Percentiles rank a stretch among this genome's conserved stretches.
These are phyloP conservation scores for Magnaporthiopsis rhizophila DNA, from an alignment of 2,329 filamentous ascomycete genomes.

Conservation along the genomic window DNA sequence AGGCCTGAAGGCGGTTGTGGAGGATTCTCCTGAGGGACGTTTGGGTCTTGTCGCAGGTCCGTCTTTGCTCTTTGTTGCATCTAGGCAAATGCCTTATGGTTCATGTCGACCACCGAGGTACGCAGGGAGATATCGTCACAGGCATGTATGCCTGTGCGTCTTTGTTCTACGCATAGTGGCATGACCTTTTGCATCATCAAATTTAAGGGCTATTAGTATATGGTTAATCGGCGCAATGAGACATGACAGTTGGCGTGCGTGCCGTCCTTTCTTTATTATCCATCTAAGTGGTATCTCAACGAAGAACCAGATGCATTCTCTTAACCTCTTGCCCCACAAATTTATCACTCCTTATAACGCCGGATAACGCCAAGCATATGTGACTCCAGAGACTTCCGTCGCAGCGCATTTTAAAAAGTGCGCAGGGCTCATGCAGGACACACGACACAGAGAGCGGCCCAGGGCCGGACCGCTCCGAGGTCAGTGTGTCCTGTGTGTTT, in stretches of 20 bases:
- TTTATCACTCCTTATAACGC: background rate
- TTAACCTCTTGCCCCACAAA: background rate
- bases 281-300: background rate
- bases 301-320: background rate
- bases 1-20: background rate
- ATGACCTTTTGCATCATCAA: background rate
- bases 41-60: background rate
- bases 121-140: background rate
- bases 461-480: conserved; percentile 38
- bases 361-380: background rate
- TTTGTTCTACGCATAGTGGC: background rate
- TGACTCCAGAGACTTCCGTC: background rate
- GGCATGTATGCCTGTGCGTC: background rate
- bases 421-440: background rate
- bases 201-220: background rate
- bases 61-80: background rate
- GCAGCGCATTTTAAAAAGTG: background rate
- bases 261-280: background rate
- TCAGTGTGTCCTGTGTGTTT: conserved; percentile 57
- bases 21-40: background rate
- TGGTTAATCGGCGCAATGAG: background rate
- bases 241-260: background rate
- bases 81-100: background rate
- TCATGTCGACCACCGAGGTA: background rate
- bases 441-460: conserved; percentile 23